Conservation (phyloP, 331 rosid genomes). For the Rosa hybrid region DNA sequence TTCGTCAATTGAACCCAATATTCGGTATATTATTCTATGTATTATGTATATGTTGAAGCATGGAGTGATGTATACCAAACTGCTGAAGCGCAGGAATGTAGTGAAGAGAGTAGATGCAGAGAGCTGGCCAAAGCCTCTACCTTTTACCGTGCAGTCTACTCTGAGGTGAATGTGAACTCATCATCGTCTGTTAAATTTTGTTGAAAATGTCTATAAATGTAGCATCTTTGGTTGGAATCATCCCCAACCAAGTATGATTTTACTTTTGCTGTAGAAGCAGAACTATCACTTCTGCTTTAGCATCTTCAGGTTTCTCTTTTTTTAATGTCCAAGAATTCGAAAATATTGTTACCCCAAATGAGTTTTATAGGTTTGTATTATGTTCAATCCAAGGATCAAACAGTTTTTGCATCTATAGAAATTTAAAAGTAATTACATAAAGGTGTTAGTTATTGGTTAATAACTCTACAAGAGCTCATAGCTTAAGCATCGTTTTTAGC, state of each 20-base stretch:
- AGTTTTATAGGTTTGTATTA: neutral
- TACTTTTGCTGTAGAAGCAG: neutral
- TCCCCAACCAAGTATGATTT: neutral
- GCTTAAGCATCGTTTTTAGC: neutral
- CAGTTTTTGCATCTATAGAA: neutral
- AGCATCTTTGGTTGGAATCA: neutral
- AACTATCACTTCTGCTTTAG: neutral
- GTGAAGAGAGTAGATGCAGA: slow-evolving; percentile 23
- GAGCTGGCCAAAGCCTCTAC: slow-evolving; percentile 21
- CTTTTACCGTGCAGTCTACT: slow-evolving; percentile 35
- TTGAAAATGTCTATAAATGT: neutral
- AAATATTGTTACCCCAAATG: neutral
- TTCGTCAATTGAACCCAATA: neutral
- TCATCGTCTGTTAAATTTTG: neutral
- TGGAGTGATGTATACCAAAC: neutral
- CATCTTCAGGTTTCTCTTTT: neutral
- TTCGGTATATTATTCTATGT: neutral
- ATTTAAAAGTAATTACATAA: neutral
- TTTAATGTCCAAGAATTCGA: neutral
- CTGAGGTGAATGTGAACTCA: slow-evolving; percentile 27
- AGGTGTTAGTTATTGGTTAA: neutral
- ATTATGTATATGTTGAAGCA: neutral
- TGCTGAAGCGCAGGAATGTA: slow-evolving; percentile 20
- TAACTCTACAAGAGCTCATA: neutral
- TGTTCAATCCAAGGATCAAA: neutral